Base-by-base conservation (phyloP, 2,329 filamentous ascomycete species). In the Claviceps monticola region DNA sequence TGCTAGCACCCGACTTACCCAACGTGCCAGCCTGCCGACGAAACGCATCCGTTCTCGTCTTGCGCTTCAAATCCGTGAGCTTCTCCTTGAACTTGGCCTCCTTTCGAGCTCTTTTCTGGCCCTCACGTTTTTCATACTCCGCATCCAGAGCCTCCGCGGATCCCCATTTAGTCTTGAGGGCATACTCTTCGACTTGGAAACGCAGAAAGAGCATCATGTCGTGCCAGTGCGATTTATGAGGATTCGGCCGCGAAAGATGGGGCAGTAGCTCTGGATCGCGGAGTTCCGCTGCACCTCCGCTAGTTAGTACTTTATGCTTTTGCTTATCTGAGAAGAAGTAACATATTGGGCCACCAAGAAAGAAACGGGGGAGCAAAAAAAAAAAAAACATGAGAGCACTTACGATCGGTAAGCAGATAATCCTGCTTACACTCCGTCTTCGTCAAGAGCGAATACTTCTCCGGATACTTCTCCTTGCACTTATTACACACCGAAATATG, bases 121-220 rank as follows among this genome's bases (percentile, higher is more conserved):
- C 70, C 63, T 89, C 83, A 17, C 91, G 78, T 56, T 79, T 79
- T 66, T 86, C 87, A 60, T 93, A 97, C 68, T 97, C 91, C 5
- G 79, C 87, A 63, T 97, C 93, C 4, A 97, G 71, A 0, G 83
- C 86, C 62, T 93, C 89, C 0, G 86, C 69, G 0, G 84, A 88
- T 0, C 93, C 93, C 93, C 93, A 98, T 70, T 96, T 96, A 57
- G 80, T 82, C 1, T 76, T 80, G 60, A 97, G 84, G 0, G 91
- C 93, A 63, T 96, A 96, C 52, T 89, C 88, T 64, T 98, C 93
- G 2, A 98, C 87, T 64, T 98, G 93, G 55, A 82, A 94, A 1
- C 93, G 84, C 21, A 98, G 74, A 64, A 93, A 98, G 2, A 98
- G 78, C 84, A 95, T 95, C 93, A 98, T 98, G 72, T 95, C 88